phyloP scores from a whole-genome alignment of 2,329 filamentous ascomycete species.

The Rugonectria rugulosa region DNA sequence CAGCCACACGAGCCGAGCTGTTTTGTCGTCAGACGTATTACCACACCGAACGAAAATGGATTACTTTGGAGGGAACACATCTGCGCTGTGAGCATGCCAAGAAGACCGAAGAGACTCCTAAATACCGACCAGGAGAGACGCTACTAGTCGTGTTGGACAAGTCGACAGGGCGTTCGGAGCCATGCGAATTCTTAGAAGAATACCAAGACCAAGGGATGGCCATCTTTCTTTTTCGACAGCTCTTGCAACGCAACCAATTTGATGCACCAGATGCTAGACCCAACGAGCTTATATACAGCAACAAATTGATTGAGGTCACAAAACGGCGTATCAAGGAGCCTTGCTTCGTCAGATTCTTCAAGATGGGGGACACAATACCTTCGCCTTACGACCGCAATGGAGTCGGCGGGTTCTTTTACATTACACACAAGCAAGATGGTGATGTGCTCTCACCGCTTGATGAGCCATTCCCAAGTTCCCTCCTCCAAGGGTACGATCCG shows the following conservation, averaged over 20 bases:
- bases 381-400: conserved; percentile 72
- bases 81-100: conserved; percentile 57
- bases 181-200: conserved; percentile 62
- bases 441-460: conserved; percentile 46
- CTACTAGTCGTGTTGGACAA: conserved; percentile 55
- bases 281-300: conserved; percentile 68
- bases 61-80: conserved; percentile 63
- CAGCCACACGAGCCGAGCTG: conserved; percentile 57
- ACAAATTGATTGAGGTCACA: conserved; percentile 50
- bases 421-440: conserved; percentile 52
- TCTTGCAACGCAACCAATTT: conserved; percentile 58
- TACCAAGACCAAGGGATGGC: conserved; percentile 25
- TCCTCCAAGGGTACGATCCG: conserved; percentile 66
- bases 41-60: conserved; percentile 66
- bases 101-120: conserved; percentile 21
- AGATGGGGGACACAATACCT: conserved; percentile 54
- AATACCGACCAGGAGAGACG: conserved; percentile 64
- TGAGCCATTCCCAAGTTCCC: conserved; percentile 37
- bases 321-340: conserved; percentile 55
- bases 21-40: conserved; percentile 78
- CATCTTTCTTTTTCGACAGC: conserved; percentile 54
- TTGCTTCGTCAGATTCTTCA: conserved; percentile 68
- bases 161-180: conserved; percentile 56
- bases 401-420: conserved; percentile 70
- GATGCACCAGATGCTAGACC: conserved; percentile 47